phyloP scores from a whole-genome alignment of 176 grass and related monocot genomes.

The Elaeis guineensis region DNA sequence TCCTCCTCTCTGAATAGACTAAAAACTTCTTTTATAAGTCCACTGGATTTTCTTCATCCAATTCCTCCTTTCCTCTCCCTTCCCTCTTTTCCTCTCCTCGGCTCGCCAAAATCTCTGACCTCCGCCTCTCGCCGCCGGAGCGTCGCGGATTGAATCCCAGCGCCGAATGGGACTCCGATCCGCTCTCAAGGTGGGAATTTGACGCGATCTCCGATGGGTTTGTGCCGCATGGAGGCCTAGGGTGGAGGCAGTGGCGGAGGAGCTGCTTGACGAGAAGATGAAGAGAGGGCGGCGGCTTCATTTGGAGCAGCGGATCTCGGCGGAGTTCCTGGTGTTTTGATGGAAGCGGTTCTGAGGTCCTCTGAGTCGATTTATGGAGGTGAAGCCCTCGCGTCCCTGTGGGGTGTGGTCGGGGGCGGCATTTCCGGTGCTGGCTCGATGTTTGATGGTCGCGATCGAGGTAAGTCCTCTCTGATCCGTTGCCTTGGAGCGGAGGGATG shows the following conservation, averaged over 20 bases:
- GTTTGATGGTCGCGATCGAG: slow-evolving; percentile 26
- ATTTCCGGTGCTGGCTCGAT: slow-evolving; percentile 12
- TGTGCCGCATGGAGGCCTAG: not conserved
- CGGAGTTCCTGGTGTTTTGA: slow-evolving; percentile 27
- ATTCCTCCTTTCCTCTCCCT: too few relatives aligned
- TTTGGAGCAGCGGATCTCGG: slow-evolving; percentile 2
- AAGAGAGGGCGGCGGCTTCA: slow-evolving; percentile 3
- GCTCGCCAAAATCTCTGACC: too few relatives aligned
- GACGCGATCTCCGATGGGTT: not conserved
- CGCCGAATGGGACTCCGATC: not conserved
- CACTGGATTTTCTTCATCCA: too few relatives aligned
- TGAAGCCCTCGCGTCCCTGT: slow-evolving; percentile 28
- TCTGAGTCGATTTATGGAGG: slow-evolving; percentile 30
- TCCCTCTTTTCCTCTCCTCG: too few relatives aligned
- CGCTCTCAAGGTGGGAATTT: not conserved
- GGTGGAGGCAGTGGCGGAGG: not conserved
- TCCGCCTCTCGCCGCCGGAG: too few relatives aligned
- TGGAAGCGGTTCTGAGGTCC: slow-evolving; percentile 26
- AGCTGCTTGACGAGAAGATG: slow-evolving; percentile 7
- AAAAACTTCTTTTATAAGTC: too few relatives aligned
- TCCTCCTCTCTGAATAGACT: too few relatives aligned
- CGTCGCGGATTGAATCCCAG: too few relatives aligned
- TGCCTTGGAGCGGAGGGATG: too few relatives aligned
- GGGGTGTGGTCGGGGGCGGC: slow-evolving; percentile 28
- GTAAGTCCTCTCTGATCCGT: slow-evolving; percentile 15